A percentile compares a stretch with the other conserved stretches of the same genome.
Evolutionary conservation across 176 grass and related monocot genomes (phyloP).

Genomic region (Aegilops speltoides): DNA sequence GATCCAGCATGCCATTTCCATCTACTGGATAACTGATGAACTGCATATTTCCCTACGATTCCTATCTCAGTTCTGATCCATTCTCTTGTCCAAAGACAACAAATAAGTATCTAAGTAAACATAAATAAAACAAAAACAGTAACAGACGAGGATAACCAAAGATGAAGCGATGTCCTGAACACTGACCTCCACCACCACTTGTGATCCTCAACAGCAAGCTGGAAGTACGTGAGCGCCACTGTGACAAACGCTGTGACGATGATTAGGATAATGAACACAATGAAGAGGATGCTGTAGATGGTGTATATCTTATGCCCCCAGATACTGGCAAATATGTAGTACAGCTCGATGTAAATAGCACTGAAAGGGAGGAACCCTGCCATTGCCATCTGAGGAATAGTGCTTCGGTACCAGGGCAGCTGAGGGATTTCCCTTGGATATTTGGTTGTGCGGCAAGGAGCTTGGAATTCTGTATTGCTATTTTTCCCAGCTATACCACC

Average conservation of each 20-base stretch:
- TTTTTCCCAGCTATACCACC: constrained; percentile 95
- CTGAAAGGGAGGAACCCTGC: constrained; percentile 96
- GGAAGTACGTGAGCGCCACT: constrained; percentile 88
- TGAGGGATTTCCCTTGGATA: constrained; percentile 93
- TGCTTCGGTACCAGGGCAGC: constrained; percentile 82
- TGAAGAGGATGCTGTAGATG: constrained; percentile 96
- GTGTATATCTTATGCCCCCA: constrained; percentile 99
- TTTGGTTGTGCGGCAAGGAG: constrained; percentile 79
- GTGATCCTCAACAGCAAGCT: constrained; percentile 94
- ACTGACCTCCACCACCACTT: constrained; percentile 99
- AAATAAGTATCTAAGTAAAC: constrained; percentile 3
- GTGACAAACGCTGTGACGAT: constrained; percentile 96
- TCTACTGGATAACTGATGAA: neutral
- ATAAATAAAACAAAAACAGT: neutral
- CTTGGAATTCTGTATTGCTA: constrained; percentile 84
- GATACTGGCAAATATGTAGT: constrained; percentile 97
- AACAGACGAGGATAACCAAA: neutral
- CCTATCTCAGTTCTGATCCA: neutral
- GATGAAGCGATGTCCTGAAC: constrained; percentile 23
- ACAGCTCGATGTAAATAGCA: constrained; percentile 92
- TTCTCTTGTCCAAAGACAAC: neutral
- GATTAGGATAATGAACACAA: constrained; percentile 96
- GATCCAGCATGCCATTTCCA: neutral
- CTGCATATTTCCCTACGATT: neutral
- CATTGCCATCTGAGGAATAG: constrained; percentile 94